Base-by-base conservation (phyloP, 768 basidiomycete species). In the Tephrocybe rancida region DNA sequence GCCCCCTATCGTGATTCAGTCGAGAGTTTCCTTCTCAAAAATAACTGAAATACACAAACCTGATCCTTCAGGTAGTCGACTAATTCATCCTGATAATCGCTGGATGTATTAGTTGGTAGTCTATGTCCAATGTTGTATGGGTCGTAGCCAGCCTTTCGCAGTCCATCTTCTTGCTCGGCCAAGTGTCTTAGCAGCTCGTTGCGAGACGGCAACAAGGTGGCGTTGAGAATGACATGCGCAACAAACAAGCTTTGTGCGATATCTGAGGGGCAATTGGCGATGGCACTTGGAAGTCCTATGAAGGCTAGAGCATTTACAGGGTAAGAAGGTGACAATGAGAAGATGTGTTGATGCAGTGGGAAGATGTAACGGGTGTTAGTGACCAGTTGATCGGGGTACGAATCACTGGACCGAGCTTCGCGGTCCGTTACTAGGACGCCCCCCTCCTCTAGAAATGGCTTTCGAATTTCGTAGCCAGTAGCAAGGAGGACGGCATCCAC, bases 291-390 rank as follows among this genome's bases (percentile, higher is more conserved):
- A 2, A 84, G 70, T 2, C 83, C 82, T 52, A 84, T 69, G 63
- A 86, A 83, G 4, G 80, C 73, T 21, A 85, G 75, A 14, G 82
- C 80, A 34, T 74, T 81, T 1, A 73, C 63, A 0, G 83, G 83
- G 48, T 80, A 68, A 7, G 65, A 61, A 4, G 75, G 61, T n/a
- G 74, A 73, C 37, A 84, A 66, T 13, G 78, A 80, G 57, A 87
- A 75, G 22, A 84, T 76, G 63, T 83, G 79, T 24, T 68, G 63
- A 61, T 82, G 73, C 5, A 85, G 64, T 1, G 85, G 84, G 62
- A 80, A 81, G 35, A 86, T 74, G 60, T 85, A 83, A 0, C 71
- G 72, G 19, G 72, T 61, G 65, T 85, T 87, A 26, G 73, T 79
- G 16, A 74, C 71, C 27, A 85, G 72, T 1, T 55, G 54, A 34